Evolutionary conservation across 2,329 filamentous ascomycete species (phyloP), one percentile per base, ranked within the genome.

Genomic region (Lecanicillium sp.): DNA sequence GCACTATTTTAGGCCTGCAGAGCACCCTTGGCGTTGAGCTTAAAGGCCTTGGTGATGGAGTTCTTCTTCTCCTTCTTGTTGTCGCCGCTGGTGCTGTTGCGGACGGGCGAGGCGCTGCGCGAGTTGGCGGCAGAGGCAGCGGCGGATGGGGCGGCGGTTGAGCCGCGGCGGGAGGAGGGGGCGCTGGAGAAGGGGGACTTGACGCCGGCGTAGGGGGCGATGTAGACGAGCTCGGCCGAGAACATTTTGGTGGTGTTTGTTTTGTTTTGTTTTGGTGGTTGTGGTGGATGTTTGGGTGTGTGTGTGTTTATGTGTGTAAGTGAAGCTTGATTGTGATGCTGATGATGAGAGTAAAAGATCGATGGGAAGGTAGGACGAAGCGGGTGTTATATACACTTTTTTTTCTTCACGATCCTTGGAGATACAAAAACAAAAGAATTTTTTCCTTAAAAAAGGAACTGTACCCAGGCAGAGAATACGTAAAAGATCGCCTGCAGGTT

Each of bases 121-220:
- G 20, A 29, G 34, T 17, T 8, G 5, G n/a, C 9, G 30, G 14
- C 30, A 8, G 14, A 4, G 16, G 29, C 8, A n/a, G 25, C 25
- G 25, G 25, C 25, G 25, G 25, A 28, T 8, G 29, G 7, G 5
- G 17, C 37, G 29, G 20, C 36, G 32, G 33, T 17, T 4, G 41
- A 43, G 37, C 35, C 35, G 16, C 36, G 35, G 41, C 41, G 41
- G 13, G 41, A 43, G n/a, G 19, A 31, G 37, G 41, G 36, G 22
- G 41, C 41, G 32, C 35, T 38, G 37, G 34, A 35, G 41, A 33
- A 30, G 25, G 27, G 27, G n/a, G 30, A 35, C 28, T 28, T 25
- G 15, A 29, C 31, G 27, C 32, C 25, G 29, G 36, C 37, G 37
- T 39, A 43, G 22, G 41, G 36, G 25, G 41, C 29, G 29, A 43